phyloP scores from a whole-genome alignment of 2,329 filamentous ascomycete species.

The Corynespora cassiicola region DNA sequence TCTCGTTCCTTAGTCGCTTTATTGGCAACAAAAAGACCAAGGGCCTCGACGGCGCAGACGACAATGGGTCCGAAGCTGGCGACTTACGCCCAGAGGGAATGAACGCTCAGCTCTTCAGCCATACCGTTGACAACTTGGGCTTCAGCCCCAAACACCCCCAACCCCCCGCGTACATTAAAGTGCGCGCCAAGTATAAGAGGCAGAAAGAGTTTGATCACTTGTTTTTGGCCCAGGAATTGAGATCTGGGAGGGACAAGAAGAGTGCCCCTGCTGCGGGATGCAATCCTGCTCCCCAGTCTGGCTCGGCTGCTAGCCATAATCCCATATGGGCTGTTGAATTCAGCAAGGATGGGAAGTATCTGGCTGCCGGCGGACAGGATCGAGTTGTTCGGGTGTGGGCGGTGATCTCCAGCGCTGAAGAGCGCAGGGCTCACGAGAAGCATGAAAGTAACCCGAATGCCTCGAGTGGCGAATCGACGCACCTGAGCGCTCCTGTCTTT shows the following conservation, averaged over 20 bases:
- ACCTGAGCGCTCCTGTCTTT: constrained; percentile 90
- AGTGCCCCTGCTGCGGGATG: constrained; percentile 27
- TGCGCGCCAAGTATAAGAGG: constrained; percentile 81
- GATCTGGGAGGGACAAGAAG: constrained; percentile 55
- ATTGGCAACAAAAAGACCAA: constrained; percentile 78
- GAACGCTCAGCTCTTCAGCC: constrained; percentile 82
- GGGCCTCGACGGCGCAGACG: constrained; percentile 55
- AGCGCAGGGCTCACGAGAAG: constrained; percentile 75
- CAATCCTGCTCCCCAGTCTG: constrained; percentile 38
- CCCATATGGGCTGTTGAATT: constrained; percentile 95
- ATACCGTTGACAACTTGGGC: constrained; percentile 72
- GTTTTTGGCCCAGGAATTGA: constrained; percentile 92
- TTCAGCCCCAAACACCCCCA: constrained; percentile 89
- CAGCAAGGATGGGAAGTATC: constrained; percentile 86
- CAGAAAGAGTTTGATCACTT: constrained; percentile 81
- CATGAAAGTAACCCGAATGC: constrained; percentile 63
- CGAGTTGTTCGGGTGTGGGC: constrained; percentile 85
- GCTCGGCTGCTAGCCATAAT: constrained; percentile 52
- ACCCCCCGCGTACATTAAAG: constrained; percentile 88
- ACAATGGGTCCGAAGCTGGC: constrained; percentile 74
- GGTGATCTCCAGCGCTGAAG: constrained; percentile 82
- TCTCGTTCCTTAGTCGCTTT: constrained; percentile 89
- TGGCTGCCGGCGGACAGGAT: constrained; percentile 93
- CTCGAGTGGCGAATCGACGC: constrained; percentile 60
- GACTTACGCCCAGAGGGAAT: constrained; percentile 76